Evolutionary conservation across 2,329 filamentous ascomycete species (phyloP).

Genomic region (Beauveria scarabaeidicola): DNA sequence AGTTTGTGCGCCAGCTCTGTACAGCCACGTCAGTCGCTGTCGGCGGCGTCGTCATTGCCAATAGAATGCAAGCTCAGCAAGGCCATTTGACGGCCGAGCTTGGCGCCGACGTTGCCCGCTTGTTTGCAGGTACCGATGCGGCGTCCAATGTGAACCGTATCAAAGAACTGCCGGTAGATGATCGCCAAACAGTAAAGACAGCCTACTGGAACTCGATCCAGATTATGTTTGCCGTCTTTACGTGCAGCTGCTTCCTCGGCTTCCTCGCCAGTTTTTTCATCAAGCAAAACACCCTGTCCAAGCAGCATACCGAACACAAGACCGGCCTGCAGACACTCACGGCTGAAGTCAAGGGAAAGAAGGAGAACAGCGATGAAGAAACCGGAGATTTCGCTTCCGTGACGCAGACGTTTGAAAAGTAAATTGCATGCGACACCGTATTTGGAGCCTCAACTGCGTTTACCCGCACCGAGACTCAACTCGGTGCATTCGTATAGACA

Average conservation of each 20-base stretch:
- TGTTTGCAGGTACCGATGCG: slow-evolving; percentile 51
- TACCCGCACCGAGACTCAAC: not conserved
- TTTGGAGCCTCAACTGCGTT: not conserved
- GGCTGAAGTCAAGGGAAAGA: slow-evolving; percentile 13
- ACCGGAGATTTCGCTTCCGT: not conserved
- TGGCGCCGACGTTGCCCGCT: slow-evolving; percentile 37
- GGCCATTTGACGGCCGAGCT: slow-evolving; percentile 39
- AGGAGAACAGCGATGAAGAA: slow-evolving; percentile 1
- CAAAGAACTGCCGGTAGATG: slow-evolving; percentile 36
- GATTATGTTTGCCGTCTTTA: slow-evolving; percentile 52
- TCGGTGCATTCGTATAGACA: not conserved
- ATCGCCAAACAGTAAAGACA: slow-evolving; percentile 33
- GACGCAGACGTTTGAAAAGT: not conserved
- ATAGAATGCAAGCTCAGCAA: slow-evolving; percentile 55
- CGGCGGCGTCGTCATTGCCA: slow-evolving; percentile 73
- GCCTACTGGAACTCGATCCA: slow-evolving; percentile 43
- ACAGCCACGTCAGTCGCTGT: slow-evolving; percentile 62
- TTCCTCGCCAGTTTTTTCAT: slow-evolving; percentile 40
- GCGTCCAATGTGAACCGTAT: slow-evolving; percentile 53
- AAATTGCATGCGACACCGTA: not conserved
- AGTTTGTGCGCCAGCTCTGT: slow-evolving; percentile 60
- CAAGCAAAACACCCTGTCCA: slow-evolving; percentile 41
- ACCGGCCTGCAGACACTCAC: slow-evolving; percentile 43
- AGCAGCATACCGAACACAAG: slow-evolving; percentile 49
- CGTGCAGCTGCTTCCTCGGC: slow-evolving; percentile 38